Percentiles rank a stretch among this genome's conserved stretches.
phyloP scores from a whole-genome alignment of 73 alveolate species.

The Diophrys sp. region DNA sequence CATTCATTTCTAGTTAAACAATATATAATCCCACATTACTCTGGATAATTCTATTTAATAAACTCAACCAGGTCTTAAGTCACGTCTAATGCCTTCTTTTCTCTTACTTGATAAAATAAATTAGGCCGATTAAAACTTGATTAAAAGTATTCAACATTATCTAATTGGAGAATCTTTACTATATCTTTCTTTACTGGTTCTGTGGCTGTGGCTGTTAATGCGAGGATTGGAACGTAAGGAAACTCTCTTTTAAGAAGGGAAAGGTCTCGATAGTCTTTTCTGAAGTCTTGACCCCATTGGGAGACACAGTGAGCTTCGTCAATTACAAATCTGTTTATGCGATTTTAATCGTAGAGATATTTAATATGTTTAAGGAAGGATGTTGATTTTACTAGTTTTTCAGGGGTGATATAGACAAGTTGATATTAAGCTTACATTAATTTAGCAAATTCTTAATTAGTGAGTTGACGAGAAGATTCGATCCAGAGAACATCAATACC shows the following conservation, averaged over 20 bases:
- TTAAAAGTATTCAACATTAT: conserved; percentile 54
- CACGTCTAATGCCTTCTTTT: conserved; percentile 28
- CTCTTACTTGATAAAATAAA: conserved; percentile 68
- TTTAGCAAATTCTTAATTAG: conserved; percentile 4
- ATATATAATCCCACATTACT: conserved; percentile 66
- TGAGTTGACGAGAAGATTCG: not conserved
- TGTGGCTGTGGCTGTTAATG: conserved; percentile 90
- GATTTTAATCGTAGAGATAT: conserved; percentile 7
- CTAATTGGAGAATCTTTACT: conserved; percentile 54
- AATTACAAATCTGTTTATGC: conserved; percentile 61
- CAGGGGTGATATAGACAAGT: conserved; percentile 55
- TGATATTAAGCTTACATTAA: conserved; percentile 15
- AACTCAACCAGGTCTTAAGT: conserved; percentile 61
- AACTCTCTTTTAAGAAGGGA: conserved; percentile 62
- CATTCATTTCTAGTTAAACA: conserved; percentile 68
- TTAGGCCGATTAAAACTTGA: conserved; percentile 65
- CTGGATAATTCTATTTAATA: conserved; percentile 65
- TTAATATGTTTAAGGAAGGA: conserved; percentile 16
- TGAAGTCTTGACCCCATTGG: conserved; percentile 89
- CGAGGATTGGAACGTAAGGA: conserved; percentile 78
- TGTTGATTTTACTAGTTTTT: conserved; percentile 41
- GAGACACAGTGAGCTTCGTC: conserved; percentile 91
- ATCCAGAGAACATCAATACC: conserved; percentile 62
- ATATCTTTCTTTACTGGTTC: conserved; percentile 72
- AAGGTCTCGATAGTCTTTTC: conserved; percentile 72